Evolutionary conservation across 2,329 filamentous ascomycete genomes (phyloP).

Genomic region (Clathrospora elynae): DNA sequence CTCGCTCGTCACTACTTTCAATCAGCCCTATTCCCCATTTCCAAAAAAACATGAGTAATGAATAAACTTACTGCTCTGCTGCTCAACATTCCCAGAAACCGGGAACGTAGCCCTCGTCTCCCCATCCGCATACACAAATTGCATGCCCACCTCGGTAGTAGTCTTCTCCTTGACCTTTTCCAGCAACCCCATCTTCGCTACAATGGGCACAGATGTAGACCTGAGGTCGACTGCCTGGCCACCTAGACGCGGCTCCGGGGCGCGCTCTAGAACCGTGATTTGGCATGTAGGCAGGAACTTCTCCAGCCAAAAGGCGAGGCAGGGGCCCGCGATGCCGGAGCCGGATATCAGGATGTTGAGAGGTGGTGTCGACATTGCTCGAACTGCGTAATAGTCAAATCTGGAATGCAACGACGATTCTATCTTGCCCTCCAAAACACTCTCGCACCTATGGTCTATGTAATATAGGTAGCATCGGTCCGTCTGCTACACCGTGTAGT

Average conservation of each 20-base stretch:
- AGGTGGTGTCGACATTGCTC: too few species aligned
- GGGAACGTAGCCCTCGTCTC: slow-evolving; percentile 34
- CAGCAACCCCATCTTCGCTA: slow-evolving; percentile 59
- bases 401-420: too few species aligned
- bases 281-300: slow-evolving; percentile 35
- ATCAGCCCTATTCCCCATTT: background rate
- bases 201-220: slow-evolving; percentile 56
- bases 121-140: slow-evolving; percentile 42
- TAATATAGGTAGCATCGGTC: too few species aligned
- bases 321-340: slow-evolving; percentile 40
- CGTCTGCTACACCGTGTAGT: too few species aligned
- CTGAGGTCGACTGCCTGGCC: slow-evolving; percentile 63
- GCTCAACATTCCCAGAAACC: slow-evolving; percentile 46
- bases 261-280: slow-evolving; percentile 53
- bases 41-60: too few species aligned
- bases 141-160: slow-evolving; percentile 57
- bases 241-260: slow-evolving; percentile 49
- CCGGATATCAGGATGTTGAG: slow-evolving; percentile 39
- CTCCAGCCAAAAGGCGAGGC: slow-evolving; percentile 60
- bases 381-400: too few species aligned
- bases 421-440: too few species aligned
- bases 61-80: slow-evolving; percentile 41
- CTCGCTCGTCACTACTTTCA: slow-evolving; percentile 55
- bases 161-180: slow-evolving; percentile 46
- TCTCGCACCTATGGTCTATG: too few species aligned